Percentiles rank a stretch among this genome's conserved stretches.
Conservation (phyloP, 768 basidiomycete species). For the Boletus sp. region DNA sequence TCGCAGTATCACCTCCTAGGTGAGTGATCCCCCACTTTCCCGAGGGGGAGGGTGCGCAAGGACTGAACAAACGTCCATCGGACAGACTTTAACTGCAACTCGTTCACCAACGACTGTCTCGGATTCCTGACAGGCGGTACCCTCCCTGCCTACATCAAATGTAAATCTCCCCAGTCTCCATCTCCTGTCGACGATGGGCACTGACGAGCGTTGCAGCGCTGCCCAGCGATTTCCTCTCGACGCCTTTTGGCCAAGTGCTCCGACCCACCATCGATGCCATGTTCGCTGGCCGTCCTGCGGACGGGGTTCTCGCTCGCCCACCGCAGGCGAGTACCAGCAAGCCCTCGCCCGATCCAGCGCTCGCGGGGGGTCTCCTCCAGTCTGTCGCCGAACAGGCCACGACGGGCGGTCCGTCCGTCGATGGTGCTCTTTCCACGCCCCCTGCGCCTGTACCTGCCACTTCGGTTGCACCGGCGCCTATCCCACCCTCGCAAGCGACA, state of each 20-base stretch:
- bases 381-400: conserved; percentile 54
- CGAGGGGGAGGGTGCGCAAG: background rate
- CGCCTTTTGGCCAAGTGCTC: conserved; percentile 82
- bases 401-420: conserved; percentile 13
- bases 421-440: background rate
- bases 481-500: conserved; percentile 24
- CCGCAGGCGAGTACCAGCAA: conserved; percentile 14
- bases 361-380: conserved; percentile 54
- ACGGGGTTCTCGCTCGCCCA: conserved; percentile 31
- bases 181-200: background rate
- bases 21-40: conserved; percentile 25
- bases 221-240: conserved; percentile 82
- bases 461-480: conserved; percentile 7
- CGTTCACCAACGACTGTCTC: conserved; percentile 85
- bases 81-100: conserved; percentile 91
- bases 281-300: conserved; percentile 53
- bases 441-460: conserved; percentile 8
- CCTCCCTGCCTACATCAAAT: conserved; percentile 81
- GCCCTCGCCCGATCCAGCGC: conserved; percentile 44
- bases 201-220: conserved; percentile 46
- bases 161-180: conserved; percentile 33
- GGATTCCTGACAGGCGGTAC: conserved; percentile 84
- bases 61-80: background rate
- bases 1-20: conserved; percentile 82
- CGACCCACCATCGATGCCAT: conserved; percentile 90